These are phyloP conservation scores for Dioscorea cayenensis DNA, from an alignment of 116 monocot genomes.

Conservation along the genomic window DNA sequence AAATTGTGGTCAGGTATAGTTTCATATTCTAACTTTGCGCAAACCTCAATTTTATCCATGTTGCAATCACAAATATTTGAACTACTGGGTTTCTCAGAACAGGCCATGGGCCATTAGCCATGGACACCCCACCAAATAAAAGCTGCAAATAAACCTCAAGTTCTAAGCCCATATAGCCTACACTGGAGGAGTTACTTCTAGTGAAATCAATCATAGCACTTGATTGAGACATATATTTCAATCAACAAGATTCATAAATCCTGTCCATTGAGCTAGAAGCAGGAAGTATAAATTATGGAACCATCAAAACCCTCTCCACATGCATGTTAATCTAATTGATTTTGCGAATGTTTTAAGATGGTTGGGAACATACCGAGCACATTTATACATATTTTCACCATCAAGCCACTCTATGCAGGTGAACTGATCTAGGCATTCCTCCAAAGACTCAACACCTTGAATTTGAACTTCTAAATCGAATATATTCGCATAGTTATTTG, in stretches of 20 bases:
- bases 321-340: neutral
- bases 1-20: too few relatives aligned
- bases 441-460: constrained; percentile 83
- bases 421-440: constrained; percentile 80
- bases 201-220: too few relatives aligned
- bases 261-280: too few relatives aligned
- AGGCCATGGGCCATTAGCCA: too few relatives aligned
- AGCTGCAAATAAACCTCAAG: too few relatives aligned
- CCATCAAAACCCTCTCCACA: neutral
- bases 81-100: too few relatives aligned
- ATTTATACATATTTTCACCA: constrained; percentile 96
- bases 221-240: neutral
- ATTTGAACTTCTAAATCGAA: constrained; percentile 99
- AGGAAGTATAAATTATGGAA: neutral
- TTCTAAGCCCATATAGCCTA: too few relatives aligned
- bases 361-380: constrained; percentile 65
- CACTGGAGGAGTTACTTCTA: too few relatives aligned
- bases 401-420: constrained; percentile 87
- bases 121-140: too few relatives aligned
- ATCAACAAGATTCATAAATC: neutral
- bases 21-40: too few relatives aligned
- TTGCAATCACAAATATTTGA: too few relatives aligned
- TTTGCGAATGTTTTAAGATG: neutral
- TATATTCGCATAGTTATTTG: constrained; percentile 95
- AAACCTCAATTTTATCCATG: too few relatives aligned